Percentiles rank a stretch among this genome's conserved stretches.
Conservation (phyloP, 2,329 filamentous ascomycete genomes). For the Aspergillus brasiliensis region DNA sequence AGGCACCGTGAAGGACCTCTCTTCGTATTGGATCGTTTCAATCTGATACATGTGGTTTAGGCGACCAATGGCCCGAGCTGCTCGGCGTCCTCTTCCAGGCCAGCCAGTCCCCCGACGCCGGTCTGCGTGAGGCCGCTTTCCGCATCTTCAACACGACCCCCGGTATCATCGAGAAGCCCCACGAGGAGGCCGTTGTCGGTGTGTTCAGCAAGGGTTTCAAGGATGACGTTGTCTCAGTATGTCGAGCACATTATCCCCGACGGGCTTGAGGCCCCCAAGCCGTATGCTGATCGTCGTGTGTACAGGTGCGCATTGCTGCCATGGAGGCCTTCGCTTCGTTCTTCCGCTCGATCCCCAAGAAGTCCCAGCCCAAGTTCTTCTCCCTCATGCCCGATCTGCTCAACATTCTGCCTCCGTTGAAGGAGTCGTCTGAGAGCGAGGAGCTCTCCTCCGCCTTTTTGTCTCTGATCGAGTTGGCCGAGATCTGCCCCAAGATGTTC, state of each 20-base stretch:
- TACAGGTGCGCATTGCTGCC: constrained; percentile 81
- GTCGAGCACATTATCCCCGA: constrained; percentile 25
- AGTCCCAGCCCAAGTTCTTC: constrained; percentile 85
- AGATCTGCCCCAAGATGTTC: constrained; percentile 97
- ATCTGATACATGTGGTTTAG: constrained; percentile 49
- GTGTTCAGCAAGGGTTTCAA: constrained; percentile 92
- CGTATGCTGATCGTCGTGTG: constrained; percentile 14
- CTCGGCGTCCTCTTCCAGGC: constrained; percentile 83
- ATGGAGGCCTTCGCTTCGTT: constrained; percentile 98
- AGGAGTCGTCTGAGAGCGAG: constrained; percentile 86
- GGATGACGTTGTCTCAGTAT: constrained; percentile 77
- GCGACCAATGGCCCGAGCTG: constrained; percentile 85
- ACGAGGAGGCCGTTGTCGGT: constrained; percentile 83
- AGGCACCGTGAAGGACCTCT: constrained; percentile 40
- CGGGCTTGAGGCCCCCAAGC: constrained; percentile 5
- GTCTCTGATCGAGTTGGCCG: constrained; percentile 89
- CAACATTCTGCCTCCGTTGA: constrained; percentile 91
- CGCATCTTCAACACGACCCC: constrained; percentile 94
- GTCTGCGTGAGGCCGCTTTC: constrained; percentile 89
- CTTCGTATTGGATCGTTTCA: constrained; percentile 1
- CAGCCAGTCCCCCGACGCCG: constrained; percentile 80
- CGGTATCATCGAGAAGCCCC: constrained; percentile 92
- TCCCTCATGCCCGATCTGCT: constrained; percentile 84
- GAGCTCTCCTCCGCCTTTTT: constrained; percentile 87
- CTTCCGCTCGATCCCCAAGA: constrained; percentile 88